Evolutionary conservation across 1,139 yeast species (phyloP).

Genomic region (Geotrichum aggregatum): DNA sequence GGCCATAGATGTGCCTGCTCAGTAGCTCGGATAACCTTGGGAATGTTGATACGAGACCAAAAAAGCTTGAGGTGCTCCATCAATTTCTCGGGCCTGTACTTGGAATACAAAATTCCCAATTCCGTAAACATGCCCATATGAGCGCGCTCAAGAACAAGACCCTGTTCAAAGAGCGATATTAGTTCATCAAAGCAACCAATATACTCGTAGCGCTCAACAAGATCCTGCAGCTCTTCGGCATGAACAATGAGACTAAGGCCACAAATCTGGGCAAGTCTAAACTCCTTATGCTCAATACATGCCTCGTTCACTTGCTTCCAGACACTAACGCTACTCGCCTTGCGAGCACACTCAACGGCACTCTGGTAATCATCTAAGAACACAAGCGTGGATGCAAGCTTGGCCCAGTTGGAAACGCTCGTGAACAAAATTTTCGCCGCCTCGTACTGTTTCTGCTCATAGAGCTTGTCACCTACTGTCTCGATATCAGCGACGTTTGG

Average conservation of each 20-base stretch:
- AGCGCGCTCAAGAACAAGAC: slow-evolving; percentile 94
- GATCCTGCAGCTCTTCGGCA: slow-evolving; percentile 92
- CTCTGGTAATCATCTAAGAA: slow-evolving; percentile 88
- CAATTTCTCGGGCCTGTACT: slow-evolving; percentile 83
- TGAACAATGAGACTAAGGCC: slow-evolving; percentile 95
- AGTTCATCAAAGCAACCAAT: slow-evolving; percentile 91
- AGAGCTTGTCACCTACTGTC: slow-evolving; percentile 85
- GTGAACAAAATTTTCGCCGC: slow-evolving; percentile 89
- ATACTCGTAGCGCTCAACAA: slow-evolving; percentile 80
- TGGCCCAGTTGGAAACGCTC: slow-evolving; percentile 87
- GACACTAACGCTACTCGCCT: slow-evolving; percentile 87
- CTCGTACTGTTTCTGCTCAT: slow-evolving; percentile 75
- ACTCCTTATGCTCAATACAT: slow-evolving; percentile 91
- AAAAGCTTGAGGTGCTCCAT: slow-evolving; percentile 95
- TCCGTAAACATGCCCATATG: slow-evolving; percentile 99
- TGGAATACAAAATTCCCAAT: slow-evolving; percentile 83
- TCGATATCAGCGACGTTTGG: slow-evolving; percentile 93
- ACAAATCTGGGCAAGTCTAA: slow-evolving; percentile 96
- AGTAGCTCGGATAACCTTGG: slow-evolving; percentile 91
- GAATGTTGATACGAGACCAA: slow-evolving; percentile 98
- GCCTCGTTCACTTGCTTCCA: slow-evolving; percentile 98
- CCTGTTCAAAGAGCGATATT: slow-evolving; percentile 88
- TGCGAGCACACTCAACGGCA: slow-evolving; percentile 98
- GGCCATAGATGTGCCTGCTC: slow-evolving; percentile 95
- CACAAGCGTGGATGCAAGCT: slow-evolving; percentile 91